Evolutionary conservation across 2,329 filamentous ascomycete genomes (phyloP).

Genomic region (Huntiella bhutanensis): DNA sequence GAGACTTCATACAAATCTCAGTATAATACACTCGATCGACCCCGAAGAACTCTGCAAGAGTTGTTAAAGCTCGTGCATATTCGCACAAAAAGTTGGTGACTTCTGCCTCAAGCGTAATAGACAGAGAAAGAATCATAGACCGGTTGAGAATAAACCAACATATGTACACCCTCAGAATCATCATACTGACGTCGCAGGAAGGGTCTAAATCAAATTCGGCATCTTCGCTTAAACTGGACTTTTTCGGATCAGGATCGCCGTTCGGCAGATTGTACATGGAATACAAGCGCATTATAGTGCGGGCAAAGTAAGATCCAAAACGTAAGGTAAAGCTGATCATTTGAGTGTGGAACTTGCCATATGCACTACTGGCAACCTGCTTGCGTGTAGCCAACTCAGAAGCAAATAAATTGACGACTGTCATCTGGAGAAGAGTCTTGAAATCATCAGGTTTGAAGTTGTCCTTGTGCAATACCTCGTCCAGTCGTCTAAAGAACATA

Average conservation of each 20-base stretch:
- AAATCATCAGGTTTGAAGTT: slow-evolving; percentile 1
- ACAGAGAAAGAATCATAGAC: slow-evolving; percentile 4
- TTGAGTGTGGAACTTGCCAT: background rate
- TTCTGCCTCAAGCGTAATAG: background rate
- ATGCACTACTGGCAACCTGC: slow-evolving; percentile 20
- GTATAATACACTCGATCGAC: slow-evolving; percentile 6
- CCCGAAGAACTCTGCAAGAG: slow-evolving; percentile 9
- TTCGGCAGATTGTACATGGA: too few species aligned
- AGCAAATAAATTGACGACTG: slow-evolving; percentile 70
- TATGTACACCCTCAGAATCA: slow-evolving; percentile 11
- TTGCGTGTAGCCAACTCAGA: slow-evolving; percentile 47
- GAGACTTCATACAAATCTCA: slow-evolving; percentile 1
- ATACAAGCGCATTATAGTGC: too few species aligned
- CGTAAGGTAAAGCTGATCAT: too few species aligned
- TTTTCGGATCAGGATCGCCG: background rate
- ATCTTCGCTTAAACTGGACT: slow-evolving; percentile 23
- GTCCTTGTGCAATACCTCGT: slow-evolving; percentile 16
- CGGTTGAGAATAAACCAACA: slow-evolving; percentile 11
- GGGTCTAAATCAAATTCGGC: background rate
- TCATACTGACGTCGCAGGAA: slow-evolving; percentile 9
- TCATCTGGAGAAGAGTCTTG: slow-evolving; percentile 26
- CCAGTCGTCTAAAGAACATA: slow-evolving; percentile 64
- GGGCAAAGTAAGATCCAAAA: too few species aligned
- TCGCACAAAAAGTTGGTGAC: slow-evolving; percentile 9
- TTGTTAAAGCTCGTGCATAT: slow-evolving; percentile 10